These are phyloP conservation scores for Tetrapisispora fleetii DNA, from an alignment of 805 yeast species.

Conservation along the genomic window DNA sequence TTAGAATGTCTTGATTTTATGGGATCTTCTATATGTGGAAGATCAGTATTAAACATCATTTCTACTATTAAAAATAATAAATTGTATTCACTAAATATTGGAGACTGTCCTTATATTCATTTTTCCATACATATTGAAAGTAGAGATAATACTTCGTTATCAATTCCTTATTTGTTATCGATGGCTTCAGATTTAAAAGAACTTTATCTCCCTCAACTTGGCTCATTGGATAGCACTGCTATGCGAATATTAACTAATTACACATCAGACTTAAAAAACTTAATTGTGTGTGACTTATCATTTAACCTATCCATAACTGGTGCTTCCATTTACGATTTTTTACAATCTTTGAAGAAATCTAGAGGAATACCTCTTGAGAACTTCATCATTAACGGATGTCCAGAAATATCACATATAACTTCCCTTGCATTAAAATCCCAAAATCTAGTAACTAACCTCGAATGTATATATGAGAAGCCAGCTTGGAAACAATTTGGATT, in stretches of 20 bases:
- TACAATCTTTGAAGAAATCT: conserved; percentile 10
- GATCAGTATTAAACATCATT: conserved; percentile 13
- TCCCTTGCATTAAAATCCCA: conserved; percentile 15
- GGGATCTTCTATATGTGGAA: conserved; percentile 24
- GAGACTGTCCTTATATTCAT: conserved; percentile 20
- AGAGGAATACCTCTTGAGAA: conserved; percentile 13
- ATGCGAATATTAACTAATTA: conserved; percentile 11
- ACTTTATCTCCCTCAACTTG: conserved; percentile 19
- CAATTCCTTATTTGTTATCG: conserved; percentile 9
- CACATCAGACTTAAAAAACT: conserved; percentile 7
- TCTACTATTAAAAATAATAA: conserved; percentile 6
- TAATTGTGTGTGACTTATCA: conserved; percentile 22
- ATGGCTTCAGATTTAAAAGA: conserved; percentile 13
- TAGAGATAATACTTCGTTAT: conserved; percentile 6
- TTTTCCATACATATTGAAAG: conserved; percentile 3
- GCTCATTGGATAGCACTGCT: conserved; percentile 15
- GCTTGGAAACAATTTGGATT: conserved; percentile 25
- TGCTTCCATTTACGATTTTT: conserved; percentile 22
- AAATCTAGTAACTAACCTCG: conserved; percentile 15
- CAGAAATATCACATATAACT: conserved; percentile 22
- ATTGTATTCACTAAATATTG: conserved; percentile 18
- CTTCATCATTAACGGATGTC: conserved; percentile 22
- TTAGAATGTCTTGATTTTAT: conserved; percentile 19
- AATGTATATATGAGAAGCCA: conserved; percentile 22
- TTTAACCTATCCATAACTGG: conserved; percentile 26